A percentile compares a stretch with the other conserved stretches of the same genome.
Conservation (phyloP, 306 rosid genomes). For the Citrullus colocynthis region DNA sequence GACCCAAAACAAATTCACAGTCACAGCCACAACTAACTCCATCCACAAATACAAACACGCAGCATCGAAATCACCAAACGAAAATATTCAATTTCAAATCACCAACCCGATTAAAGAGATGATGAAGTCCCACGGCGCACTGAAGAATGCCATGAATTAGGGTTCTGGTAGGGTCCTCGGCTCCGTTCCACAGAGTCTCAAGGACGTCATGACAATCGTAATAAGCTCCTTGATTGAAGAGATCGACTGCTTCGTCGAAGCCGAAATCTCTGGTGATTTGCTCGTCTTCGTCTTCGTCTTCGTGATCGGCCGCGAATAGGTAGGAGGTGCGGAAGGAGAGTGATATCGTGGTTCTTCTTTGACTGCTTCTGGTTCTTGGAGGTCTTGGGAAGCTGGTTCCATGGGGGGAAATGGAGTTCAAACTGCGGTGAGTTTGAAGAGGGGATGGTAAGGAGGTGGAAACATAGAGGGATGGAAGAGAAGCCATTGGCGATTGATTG, state of each 20-base stretch:
- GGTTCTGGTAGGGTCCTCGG: conserved; percentile 76
- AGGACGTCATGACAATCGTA: conserved; percentile 79
- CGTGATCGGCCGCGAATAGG: conserved; percentile 14
- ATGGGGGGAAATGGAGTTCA: neutral
- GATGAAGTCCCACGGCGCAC: conserved; percentile 89
- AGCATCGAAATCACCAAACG: neutral
- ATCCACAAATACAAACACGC: neutral
- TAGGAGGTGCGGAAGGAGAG: conserved; percentile 12
- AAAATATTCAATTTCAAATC: neutral
- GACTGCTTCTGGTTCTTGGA: neutral
- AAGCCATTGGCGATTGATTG: conserved; percentile 1
- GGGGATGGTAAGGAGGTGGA: neutral
- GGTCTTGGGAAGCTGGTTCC: neutral
- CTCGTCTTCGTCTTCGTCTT: conserved; percentile 22
- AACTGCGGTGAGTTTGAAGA: neutral
- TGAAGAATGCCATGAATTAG: conserved; percentile 78
- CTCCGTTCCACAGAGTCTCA: conserved; percentile 59
- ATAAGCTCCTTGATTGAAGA: conserved; percentile 51
- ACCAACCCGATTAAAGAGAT: conserved; percentile 68
- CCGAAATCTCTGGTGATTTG: conserved; percentile 18
- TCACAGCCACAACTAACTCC: neutral
- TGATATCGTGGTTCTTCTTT: neutral
- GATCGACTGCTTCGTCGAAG: conserved; percentile 61
- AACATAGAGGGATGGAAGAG: neutral
- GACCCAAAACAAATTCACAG: neutral